A percentile compares a stretch with the other conserved stretches of the same genome.
These are phyloP conservation scores for Salinomyces thailandicus DNA, from an alignment of 2,329 filamentous ascomycete genomes.

Conservation along the genomic window DNA sequence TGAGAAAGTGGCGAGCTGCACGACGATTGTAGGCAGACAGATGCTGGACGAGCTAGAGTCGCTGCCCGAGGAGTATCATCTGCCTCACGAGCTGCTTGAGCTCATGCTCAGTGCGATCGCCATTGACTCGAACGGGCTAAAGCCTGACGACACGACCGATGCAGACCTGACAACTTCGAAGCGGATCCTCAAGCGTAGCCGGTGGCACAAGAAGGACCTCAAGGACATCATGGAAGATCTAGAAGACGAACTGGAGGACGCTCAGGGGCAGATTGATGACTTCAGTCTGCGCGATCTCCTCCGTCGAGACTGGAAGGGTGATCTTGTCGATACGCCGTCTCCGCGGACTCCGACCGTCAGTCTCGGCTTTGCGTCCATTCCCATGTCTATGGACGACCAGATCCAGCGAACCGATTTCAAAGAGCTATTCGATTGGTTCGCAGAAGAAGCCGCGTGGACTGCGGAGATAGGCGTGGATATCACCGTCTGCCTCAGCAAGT, in stretches of 20 bases:
- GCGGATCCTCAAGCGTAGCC: slow-evolving; percentile 33
- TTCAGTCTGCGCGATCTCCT: slow-evolving; percentile 36
- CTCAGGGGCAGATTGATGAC: slow-evolving; percentile 34
- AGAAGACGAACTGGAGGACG: slow-evolving; percentile 29
- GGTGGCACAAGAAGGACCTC: slow-evolving; percentile 32
- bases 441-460: slow-evolving; percentile 40
- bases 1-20: slow-evolving; percentile 36
- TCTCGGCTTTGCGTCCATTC: slow-evolving; percentile 38
- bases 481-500: slow-evolving; percentile 37
- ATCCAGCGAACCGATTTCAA: slow-evolving; percentile 35
- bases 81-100: slow-evolving; percentile 41
- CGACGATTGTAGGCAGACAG: slow-evolving; percentile 36
- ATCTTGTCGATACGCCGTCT: slow-evolving; percentile 38
- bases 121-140: slow-evolving; percentile 36
- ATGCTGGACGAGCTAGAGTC: slow-evolving; percentile 38
- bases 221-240: slow-evolving; percentile 34
- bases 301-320: slow-evolving; percentile 39
- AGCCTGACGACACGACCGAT: slow-evolving; percentile 26
- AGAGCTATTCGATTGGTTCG: slow-evolving; percentile 41
- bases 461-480: slow-evolving; percentile 37
- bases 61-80: slow-evolving; percentile 36
- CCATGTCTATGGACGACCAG: slow-evolving; percentile 19
- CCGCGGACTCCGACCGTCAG: slow-evolving; percentile 37
- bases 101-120: slow-evolving; percentile 38
- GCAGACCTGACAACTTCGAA: slow-evolving; percentile 31